Percentiles rank a stretch among this genome's conserved stretches.
Conservation (phyloP, 768 basidiomycete species). For the Mycena latifolia region DNA sequence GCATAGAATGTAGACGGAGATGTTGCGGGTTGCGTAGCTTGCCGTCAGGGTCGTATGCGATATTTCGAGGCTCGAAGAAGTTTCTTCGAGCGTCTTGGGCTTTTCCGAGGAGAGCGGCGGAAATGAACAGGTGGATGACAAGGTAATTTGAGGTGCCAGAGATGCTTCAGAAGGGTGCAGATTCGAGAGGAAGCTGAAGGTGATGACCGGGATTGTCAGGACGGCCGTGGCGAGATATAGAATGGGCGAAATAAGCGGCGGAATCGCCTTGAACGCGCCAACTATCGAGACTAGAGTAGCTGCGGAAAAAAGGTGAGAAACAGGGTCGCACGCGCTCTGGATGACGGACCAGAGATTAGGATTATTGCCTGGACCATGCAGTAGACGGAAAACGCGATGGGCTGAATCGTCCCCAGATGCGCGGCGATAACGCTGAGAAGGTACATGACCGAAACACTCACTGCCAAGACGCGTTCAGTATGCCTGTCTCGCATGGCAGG, state of each 20-base stretch:
- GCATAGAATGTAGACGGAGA: conserved; percentile 30
- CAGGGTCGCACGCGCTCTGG: neutral
- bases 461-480: conserved; percentile 19
- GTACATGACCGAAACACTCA: conserved; percentile 31
- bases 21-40: conserved; percentile 14
- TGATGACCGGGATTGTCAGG: conserved; percentile 34
- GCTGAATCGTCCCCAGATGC: conserved; percentile 13
- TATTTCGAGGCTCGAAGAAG: conserved; percentile 21
- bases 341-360: conserved; percentile 32
- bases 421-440: conserved; percentile 29
- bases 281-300: conserved; percentile 36
- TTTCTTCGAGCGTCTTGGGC: conserved; percentile 25
- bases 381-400: conserved; percentile 26
- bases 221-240: conserved; percentile 33
- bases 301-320: conserved; percentile 10
- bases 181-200: conserved; percentile 32
- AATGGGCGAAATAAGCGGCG: conserved; percentile 32
- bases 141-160: conserved; percentile 27
- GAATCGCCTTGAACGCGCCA: conserved; percentile 30
- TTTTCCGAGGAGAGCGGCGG: conserved; percentile 31
- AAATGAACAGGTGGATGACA: conserved; percentile 28
- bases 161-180: conserved; percentile 27
- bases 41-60: conserved; percentile 8
- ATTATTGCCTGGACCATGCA: conserved; percentile 25
- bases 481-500: neutral